Percentiles rank a stretch among this genome's conserved stretches.
Evolutionary conservation across 2,329 filamentous ascomycete genomes (phyloP).

Genomic region (Aspergillus sp.): DNA sequence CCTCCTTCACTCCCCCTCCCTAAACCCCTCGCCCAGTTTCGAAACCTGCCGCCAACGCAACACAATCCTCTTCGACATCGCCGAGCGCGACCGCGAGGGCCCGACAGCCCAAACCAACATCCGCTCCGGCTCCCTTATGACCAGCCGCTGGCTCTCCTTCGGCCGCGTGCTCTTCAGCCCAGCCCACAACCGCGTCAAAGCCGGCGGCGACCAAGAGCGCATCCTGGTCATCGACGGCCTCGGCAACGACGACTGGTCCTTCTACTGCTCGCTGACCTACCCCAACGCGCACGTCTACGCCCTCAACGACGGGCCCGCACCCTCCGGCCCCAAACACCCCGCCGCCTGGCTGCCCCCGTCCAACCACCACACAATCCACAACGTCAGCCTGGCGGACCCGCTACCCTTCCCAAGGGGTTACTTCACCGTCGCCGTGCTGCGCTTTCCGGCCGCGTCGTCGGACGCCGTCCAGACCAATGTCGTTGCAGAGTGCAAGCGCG

Average conservation of each 20-base stretch:
- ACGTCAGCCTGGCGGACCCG: constrained; percentile 37
- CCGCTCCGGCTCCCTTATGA: constrained; percentile 50
- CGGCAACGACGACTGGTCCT: constrained; percentile 53
- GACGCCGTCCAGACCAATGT: constrained; percentile 43
- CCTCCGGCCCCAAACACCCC: constrained; percentile 34
- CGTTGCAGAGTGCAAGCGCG: constrained; percentile 48
- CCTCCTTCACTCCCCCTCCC: constrained; percentile 24
- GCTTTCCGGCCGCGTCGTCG: constrained; percentile 46
- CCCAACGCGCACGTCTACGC: constrained; percentile 46
- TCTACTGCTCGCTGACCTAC: constrained; percentile 50
- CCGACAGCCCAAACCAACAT: constrained; percentile 45
- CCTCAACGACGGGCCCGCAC: constrained; percentile 35
- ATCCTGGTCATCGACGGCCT: constrained; percentile 50
- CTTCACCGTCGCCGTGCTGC: constrained; percentile 45
- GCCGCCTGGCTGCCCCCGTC: constrained; percentile 42
- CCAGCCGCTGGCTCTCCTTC: constrained; percentile 50
- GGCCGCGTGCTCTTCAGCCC: constrained; percentile 51
- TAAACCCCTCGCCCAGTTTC: constrained; percentile 20
- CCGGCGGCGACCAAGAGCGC: constrained; percentile 35
- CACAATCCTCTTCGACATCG: constrained; percentile 35
- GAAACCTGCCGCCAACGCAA: constrained; percentile 33
- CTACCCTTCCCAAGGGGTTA: constrained; percentile 48
- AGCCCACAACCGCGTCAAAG: constrained; percentile 45
- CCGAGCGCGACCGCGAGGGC: constrained; percentile 41
- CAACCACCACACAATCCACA: constrained; percentile 44